Base-by-base conservation (phyloP, 2,329 filamentous ascomycete species). In the Pleomassaria siparia region DNA sequence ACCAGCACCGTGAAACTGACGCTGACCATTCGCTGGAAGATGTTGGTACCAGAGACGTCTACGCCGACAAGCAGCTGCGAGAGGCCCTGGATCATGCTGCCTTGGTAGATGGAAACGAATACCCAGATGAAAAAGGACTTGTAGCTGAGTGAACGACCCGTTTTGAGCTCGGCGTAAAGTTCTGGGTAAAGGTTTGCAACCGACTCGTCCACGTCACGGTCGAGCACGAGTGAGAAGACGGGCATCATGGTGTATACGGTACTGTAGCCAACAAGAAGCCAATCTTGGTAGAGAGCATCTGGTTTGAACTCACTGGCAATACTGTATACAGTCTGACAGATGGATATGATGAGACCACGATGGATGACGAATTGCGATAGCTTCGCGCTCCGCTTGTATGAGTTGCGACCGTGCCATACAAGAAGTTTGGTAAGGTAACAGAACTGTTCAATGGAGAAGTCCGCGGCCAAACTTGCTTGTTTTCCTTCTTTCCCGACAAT, bases 391-490 rank as follows among this genome's bases (percentile, higher is more conserved):
- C 95, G 84, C 73, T 97, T 97, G 78, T 99, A 99, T 60, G 87
- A 92, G 74, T 99, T 99, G 25, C 95, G 85, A 1, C 94, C 94
- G 68, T 99, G 95, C 94, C 95, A 99, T 29, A 99, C 91, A n/a
- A 99, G 82, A 1, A 99, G 81, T 72, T 97, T 99, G 41, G 92
- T 95, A 16, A 99, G 76, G 68, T 99, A 91, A 63, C 86, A 88
- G 72, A 99, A 99, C 63, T 96, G 91, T 50, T 91, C 89, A 59
- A 99, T 95, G 49, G 88, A 94, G 72, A 99, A 99, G 70, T 99
- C 94, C 10, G 94, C 95, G 0, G 95, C 95, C 39, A 99, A 80
- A 64, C 88, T 94, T 28, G 94, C 94, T 75, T 99, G 94, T 18
- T 89, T 85, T 26, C 94, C 94, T 76, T 99, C 94, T 76, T 99